These are phyloP conservation scores for Lophium mytilinum DNA, from an alignment of 495 filamentous ascomycete species.

Conservation along the genomic window DNA sequence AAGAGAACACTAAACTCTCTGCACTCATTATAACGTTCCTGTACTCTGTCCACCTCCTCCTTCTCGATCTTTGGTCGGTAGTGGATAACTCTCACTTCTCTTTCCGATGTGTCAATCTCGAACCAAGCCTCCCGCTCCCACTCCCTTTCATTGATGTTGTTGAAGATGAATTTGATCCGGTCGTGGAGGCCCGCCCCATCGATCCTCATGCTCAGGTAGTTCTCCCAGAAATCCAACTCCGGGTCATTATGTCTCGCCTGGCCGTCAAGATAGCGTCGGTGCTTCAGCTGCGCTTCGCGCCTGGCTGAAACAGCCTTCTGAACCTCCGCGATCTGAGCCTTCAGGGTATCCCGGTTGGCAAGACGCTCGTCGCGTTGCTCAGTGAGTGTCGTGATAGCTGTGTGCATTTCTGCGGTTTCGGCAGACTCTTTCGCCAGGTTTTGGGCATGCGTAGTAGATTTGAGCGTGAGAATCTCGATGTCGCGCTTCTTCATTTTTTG, in stretches of 20 bases:
- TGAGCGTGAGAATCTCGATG: slow-evolving; percentile 74
- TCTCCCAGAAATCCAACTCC: slow-evolving; percentile 92
- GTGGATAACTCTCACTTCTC: slow-evolving; percentile 76
- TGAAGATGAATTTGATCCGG: slow-evolving; percentile 83
- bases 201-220: slow-evolving; percentile 77
- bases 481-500: slow-evolving; percentile 80
- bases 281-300: slow-evolving; percentile 51
- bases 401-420: slow-evolving; percentile 82
- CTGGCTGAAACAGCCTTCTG: slow-evolving; percentile 60
- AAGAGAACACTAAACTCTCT: slow-evolving; percentile 72
- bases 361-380: slow-evolving; percentile 68
- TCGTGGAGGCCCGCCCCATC: slow-evolving; percentile 82
- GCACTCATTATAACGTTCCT: slow-evolving; percentile 74
- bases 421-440: slow-evolving; percentile 76
- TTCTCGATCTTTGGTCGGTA: slow-evolving; percentile 68
- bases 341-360: slow-evolving; percentile 61
- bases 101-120: slow-evolving; percentile 69
- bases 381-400: slow-evolving; percentile 65
- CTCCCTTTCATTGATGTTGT: slow-evolving; percentile 76
- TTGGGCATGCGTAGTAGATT: slow-evolving; percentile 66
- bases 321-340: slow-evolving; percentile 67
- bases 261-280: slow-evolving; percentile 60
- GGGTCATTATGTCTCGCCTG: slow-evolving; percentile 81
- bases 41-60: slow-evolving; percentile 59
- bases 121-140: slow-evolving; percentile 92